A percentile compares a stretch with the other conserved stretches of the same genome.
phyloP scores from a whole-genome alignment of 495 filamentous ascomycete species.

The Aspergillus bertholletiae region DNA sequence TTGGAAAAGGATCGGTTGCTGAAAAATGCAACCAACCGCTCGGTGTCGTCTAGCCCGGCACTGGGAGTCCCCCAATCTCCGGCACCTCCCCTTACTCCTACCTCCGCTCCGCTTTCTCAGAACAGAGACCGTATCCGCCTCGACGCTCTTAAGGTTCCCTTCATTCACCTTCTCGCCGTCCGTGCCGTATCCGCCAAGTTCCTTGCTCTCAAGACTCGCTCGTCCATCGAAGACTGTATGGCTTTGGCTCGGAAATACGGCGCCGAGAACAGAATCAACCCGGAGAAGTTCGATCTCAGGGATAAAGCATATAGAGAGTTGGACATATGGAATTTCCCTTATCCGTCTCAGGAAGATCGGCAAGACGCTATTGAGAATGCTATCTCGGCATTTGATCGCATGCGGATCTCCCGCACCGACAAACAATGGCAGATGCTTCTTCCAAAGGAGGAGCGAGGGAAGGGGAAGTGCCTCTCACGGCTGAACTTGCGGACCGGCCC shows the following conservation, averaged over 20 bases:
- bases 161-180: conserved; percentile 71
- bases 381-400: conserved; percentile 75
- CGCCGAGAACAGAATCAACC: conserved; percentile 56
- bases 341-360: conserved; percentile 62
- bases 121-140: conserved; percentile 50
- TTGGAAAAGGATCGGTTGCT: conserved; percentile 45
- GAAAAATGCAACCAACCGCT: conserved; percentile 47
- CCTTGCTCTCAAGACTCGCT: conserved; percentile 53
- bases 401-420: conserved; percentile 68
- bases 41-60: conserved; percentile 62
- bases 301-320: conserved; percentile 78
- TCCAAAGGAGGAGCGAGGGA: conserved; percentile 68
- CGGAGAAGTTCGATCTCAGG: conserved; percentile 62
- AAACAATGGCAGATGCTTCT: conserved; percentile 78
- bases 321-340: conserved; percentile 75
- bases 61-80: conserved; percentile 49
- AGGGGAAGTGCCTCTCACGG: conserved; percentile 75
- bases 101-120: conserved; percentile 50
- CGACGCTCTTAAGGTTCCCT: conserved; percentile 51
- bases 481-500: conserved; percentile 60
- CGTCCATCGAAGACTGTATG: conserved; percentile 54
- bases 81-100: conserved; percentile 33
- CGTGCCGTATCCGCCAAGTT: conserved; percentile 55
- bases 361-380: conserved; percentile 79
- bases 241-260: conserved; percentile 51